Evolutionary conservation across 352 stramenopile species (phyloP).

Genomic region (Phytophthora multivora): DNA sequence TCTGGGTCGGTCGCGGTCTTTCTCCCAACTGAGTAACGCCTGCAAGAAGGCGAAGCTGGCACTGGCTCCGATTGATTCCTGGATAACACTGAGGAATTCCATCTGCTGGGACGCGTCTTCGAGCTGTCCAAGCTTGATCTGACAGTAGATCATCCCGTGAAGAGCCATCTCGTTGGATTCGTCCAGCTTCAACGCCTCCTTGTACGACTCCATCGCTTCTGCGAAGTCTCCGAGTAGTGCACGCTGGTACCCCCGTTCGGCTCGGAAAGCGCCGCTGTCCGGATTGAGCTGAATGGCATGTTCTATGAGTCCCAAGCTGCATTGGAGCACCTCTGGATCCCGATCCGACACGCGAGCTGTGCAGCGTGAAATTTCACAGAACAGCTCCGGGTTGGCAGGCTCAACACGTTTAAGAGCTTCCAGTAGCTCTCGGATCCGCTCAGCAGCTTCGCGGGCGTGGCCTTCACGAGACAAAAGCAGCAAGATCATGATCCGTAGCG

Average conservation of each 20-base stretch:
- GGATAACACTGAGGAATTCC: slow-evolving; percentile 91
- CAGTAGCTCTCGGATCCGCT: slow-evolving; percentile 64
- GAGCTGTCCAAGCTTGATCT: slow-evolving; percentile 87
- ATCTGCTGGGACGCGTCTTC: slow-evolving; percentile 92
- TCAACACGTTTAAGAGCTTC: slow-evolving; percentile 76
- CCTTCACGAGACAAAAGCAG: slow-evolving; percentile 74
- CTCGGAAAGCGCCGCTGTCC: slow-evolving; percentile 63
- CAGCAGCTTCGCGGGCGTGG: slow-evolving; percentile 52
- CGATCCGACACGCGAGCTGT: slow-evolving; percentile 68
- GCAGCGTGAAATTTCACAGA: slow-evolving; percentile 63
- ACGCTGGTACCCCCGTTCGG: slow-evolving; percentile 84
- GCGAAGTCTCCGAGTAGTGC: slow-evolving; percentile 72
- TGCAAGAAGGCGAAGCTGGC: slow-evolving; percentile 86
- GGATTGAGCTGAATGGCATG: slow-evolving; percentile 67
- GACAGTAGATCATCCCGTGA: slow-evolving; percentile 92
- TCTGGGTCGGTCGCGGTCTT: slow-evolving; percentile 64
- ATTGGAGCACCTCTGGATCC: slow-evolving; percentile 72
- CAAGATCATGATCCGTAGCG: slow-evolving; percentile 67
- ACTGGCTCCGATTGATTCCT: slow-evolving; percentile 84
- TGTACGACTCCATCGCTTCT: slow-evolving; percentile 87
- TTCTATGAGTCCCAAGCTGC: slow-evolving; percentile 70
- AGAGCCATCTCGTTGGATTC: slow-evolving; percentile 90
- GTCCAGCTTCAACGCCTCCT: slow-evolving; percentile 85
- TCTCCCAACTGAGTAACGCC: slow-evolving; percentile 83
- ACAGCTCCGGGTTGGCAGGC: slow-evolving; percentile 71